phyloP scores from a whole-genome alignment of 1,139 yeast genomes.

The Lodderomyces metapsilosis region DNA sequence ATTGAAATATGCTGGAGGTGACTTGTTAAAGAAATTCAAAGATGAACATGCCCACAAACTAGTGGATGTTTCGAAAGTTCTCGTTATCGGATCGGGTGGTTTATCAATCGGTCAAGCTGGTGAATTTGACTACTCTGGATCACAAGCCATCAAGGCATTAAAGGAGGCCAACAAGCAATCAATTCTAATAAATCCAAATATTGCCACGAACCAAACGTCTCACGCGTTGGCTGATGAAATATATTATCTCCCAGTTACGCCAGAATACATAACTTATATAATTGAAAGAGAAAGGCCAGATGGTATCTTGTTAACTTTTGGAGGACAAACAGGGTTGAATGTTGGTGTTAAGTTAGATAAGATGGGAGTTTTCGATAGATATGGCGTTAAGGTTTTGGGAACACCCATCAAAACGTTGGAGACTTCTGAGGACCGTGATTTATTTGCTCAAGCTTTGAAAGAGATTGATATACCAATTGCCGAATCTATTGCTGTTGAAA shows the following conservation, averaged over 20 bases:
- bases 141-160: constrained; percentile 95
- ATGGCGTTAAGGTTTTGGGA: constrained; percentile 91
- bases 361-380: constrained; percentile 67
- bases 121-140: constrained; percentile 96
- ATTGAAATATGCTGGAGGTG: constrained; percentile 37
- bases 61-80: constrained; percentile 85
- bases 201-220: constrained; percentile 96
- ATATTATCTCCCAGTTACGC: constrained; percentile 92
- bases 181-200: constrained; percentile 91
- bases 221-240: constrained; percentile 94
- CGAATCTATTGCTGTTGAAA: constrained; percentile 91
- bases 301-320: constrained; percentile 91
- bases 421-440: constrained; percentile 96
- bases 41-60: constrained; percentile 55
- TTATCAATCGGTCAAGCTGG: constrained; percentile 99
- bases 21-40: constrained; percentile 34
- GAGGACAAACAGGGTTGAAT: constrained; percentile 97
- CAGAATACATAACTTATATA: constrained; percentile 91
- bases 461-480: constrained; percentile 96
- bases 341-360: constrained; percentile 98
- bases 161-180: constrained; percentile 86
- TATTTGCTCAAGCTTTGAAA: constrained; percentile 90
- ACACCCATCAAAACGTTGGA: constrained; percentile 94
- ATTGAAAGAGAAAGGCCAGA: constrained; percentile 96
- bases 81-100: constrained; percentile 97